These are phyloP conservation scores for Fusarium xylarioides DNA, from an alignment of 2,329 filamentous ascomycete species.

Conservation along the genomic window DNA sequence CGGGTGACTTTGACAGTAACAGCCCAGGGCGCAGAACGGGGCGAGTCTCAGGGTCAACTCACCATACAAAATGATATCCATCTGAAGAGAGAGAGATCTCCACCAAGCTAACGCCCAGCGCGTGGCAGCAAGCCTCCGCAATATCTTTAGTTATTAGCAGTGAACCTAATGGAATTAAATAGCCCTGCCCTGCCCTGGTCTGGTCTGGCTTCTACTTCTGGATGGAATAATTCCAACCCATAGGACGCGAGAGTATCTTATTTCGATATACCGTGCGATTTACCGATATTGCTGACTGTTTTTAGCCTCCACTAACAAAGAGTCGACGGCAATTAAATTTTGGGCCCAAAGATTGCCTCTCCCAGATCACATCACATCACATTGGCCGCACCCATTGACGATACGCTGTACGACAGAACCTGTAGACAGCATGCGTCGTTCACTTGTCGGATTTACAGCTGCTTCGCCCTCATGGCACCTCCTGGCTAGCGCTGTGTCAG, in stretches of 20 bases:
- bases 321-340: not conserved
- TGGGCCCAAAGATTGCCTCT: constrained; percentile 10
- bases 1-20: constrained; percentile 19
- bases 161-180: constrained; percentile 18
- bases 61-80: not conserved
- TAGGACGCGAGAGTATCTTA: constrained; percentile 6
- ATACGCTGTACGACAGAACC: constrained; percentile 5
- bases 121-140: constrained; percentile 28
- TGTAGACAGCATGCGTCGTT: not conserved
- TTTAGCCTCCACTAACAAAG: not conserved
- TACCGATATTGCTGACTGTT: constrained; percentile 16
- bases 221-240: constrained; percentile 19
- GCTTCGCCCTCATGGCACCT: constrained; percentile 8
- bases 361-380: constrained; percentile 24
- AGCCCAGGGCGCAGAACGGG: constrained; percentile 19
- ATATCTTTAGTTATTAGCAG: constrained; percentile 1
- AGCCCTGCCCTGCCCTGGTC: constrained; percentile 23
- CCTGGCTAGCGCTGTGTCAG: constrained; percentile 37
- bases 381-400: constrained; percentile 4
- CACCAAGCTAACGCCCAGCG: constrained; percentile 28
- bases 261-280: constrained; percentile 29
- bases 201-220: not conserved
- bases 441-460: constrained; percentile 14
- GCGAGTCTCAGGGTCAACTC: constrained; percentile 1
- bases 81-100: constrained; percentile 3